These are phyloP conservation scores for Quercus ilex DNA, from an alignment of 306 rosid species.

Conservation along the genomic window DNA sequence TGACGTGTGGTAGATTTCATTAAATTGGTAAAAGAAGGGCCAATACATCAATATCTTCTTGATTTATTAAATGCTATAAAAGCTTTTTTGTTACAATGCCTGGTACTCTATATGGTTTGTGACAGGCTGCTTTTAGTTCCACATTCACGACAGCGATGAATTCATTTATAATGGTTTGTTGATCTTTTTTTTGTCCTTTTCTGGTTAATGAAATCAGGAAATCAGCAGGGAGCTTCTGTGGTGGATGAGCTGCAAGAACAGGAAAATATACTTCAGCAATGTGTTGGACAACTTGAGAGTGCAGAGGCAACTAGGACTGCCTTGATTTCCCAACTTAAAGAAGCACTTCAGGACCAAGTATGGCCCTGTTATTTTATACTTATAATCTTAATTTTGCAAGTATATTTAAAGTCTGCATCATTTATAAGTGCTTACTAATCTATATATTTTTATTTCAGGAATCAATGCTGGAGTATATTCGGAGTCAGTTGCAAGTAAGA, in stretches of 20 bases:
- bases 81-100: too few relatives aligned
- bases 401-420: not conserved
- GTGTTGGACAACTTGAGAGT: constrained; percentile 60
- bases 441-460: constrained; percentile 51
- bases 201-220: constrained; percentile 44
- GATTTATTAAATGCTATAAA: too few relatives aligned
- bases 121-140: not conserved
- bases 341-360: constrained; percentile 87
- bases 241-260: constrained; percentile 63
- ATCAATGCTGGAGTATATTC: constrained; percentile 64
- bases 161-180: not conserved
- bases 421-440: constrained; percentile 23
- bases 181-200: not conserved
- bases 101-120: too few relatives aligned
- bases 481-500: constrained; percentile 74
- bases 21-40: too few relatives aligned
- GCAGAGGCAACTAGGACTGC: constrained; percentile 60
- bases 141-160: too few relatives aligned
- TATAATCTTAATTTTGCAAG: not conserved
- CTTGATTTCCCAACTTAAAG: constrained; percentile 65
- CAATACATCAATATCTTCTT: too few relatives aligned
- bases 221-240: constrained; percentile 51
- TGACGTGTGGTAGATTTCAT: too few relatives aligned
- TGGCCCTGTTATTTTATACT: constrained; percentile 10
- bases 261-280: constrained; percentile 56